Evolutionary conservation across 2,329 filamentous ascomycete genomes (phyloP).

Genomic region (Aspergillus ruber): DNA sequence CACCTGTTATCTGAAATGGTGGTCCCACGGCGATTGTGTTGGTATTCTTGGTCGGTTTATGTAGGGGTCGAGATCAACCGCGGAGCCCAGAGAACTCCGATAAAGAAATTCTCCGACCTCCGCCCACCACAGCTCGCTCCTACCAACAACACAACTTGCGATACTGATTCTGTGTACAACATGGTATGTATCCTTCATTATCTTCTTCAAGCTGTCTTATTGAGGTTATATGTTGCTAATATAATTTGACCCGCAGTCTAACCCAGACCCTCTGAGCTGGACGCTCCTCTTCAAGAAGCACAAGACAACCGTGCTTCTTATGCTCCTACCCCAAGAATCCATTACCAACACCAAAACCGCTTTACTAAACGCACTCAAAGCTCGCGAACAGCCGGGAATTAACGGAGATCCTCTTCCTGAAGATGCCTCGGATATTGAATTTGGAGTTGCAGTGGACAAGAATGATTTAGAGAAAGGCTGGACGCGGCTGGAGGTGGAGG

Average conservation of each 20-base stretch:
- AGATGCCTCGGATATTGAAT: slow-evolving; percentile 37
- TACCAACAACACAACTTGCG: not conserved
- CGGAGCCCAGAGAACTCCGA: slow-evolving; percentile 4
- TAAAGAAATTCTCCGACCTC: not conserved
- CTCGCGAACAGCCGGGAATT: slow-evolving; percentile 36
- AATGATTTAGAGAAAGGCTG: slow-evolving; percentile 47
- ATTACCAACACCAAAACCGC: slow-evolving; percentile 53
- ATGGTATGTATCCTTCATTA: not conserved
- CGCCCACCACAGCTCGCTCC: not conserved
- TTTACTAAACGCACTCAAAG: slow-evolving; percentile 52
- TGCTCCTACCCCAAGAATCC: slow-evolving; percentile 53
- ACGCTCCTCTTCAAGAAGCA: slow-evolving; percentile 69
- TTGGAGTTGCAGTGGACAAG: slow-evolving; percentile 43
- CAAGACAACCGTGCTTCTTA: slow-evolving; percentile 63
- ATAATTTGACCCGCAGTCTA: slow-evolving; percentile 7
- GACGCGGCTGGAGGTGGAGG: slow-evolving; percentile 34
- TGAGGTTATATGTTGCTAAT: not conserved
- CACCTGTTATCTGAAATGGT: not conserved
- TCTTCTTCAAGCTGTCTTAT: not conserved
- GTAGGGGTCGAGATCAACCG: not conserved
- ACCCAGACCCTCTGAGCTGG: slow-evolving; percentile 44
- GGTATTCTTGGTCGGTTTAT: not conserved
- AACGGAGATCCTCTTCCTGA: slow-evolving; percentile 33
- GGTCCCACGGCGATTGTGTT: not conserved
- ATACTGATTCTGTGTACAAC: not conserved